Evolutionary conservation across 2,329 filamentous ascomycete species (phyloP).

Genomic region (Fusarium sp.): DNA sequence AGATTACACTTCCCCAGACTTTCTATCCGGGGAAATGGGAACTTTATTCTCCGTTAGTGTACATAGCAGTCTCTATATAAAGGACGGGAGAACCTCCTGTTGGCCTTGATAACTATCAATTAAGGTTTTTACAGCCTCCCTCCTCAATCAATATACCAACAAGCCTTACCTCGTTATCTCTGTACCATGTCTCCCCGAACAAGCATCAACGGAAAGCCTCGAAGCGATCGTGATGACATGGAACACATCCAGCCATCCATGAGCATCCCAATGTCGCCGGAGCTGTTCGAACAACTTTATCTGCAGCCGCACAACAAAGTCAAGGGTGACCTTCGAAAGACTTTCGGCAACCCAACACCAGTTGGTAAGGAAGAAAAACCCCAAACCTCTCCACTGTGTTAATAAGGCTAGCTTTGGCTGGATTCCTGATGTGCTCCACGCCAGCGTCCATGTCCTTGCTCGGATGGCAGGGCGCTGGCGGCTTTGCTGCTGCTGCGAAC

Average conservation of each 20-base stretch:
- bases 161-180: neutral
- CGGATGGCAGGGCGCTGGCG: slow-evolving; percentile 51
- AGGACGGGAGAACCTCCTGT: neutral
- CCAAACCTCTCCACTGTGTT: accelerated
- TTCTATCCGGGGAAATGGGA: slow-evolving; percentile 13
- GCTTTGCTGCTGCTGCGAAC: slow-evolving; percentile 49
- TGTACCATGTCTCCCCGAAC: slow-evolving; percentile 25
- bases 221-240: slow-evolving; percentile 38
- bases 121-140: neutral
- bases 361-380: slow-evolving; percentile 46
- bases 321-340: slow-evolving; percentile 62
- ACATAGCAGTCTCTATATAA: neutral
- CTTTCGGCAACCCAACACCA: slow-evolving; percentile 66
- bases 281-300: slow-evolving; percentile 68
- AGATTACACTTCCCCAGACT: slow-evolving; percentile 10
- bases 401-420: slow-evolving; percentile 43
- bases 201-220: slow-evolving; percentile 26
- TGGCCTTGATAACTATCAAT: neutral
- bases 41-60: neutral
- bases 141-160: neutral
- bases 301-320: slow-evolving; percentile 61
- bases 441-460: slow-evolving; percentile 50
- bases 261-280: slow-evolving; percentile 63
- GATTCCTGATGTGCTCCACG: slow-evolving; percentile 51
- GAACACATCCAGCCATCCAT: slow-evolving; percentile 51